Percentiles rank a stretch among this genome's conserved stretches.
phyloP scores from a whole-genome alignment of 2,329 filamentous ascomycete species.

The Cytospora piceicola region DNA sequence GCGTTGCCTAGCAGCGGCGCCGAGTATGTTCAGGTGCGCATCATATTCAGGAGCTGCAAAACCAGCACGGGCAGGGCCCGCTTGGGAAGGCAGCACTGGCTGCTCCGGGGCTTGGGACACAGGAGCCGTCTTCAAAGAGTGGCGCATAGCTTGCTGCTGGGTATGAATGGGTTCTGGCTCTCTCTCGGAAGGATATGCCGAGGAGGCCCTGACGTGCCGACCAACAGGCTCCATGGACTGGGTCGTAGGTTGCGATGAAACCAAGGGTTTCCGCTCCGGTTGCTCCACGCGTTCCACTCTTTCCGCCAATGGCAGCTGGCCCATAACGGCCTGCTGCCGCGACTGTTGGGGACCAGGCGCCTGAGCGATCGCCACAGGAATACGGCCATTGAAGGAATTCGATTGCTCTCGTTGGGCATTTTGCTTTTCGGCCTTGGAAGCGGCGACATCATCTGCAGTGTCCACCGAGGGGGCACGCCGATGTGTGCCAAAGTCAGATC shows the following conservation, averaged over 20 bases:
- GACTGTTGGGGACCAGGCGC: slow-evolving; percentile 36
- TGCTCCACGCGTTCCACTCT: slow-evolving; percentile 24
- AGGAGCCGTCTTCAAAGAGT: slow-evolving; percentile 46
- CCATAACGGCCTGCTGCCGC: slow-evolving; percentile 36
- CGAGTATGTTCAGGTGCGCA: slow-evolving; percentile 22
- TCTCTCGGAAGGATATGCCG: slow-evolving; percentile 25
- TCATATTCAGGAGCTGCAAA: slow-evolving; percentile 28
- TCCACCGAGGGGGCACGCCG: slow-evolving; percentile 49
- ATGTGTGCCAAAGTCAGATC: slow-evolving; percentile 53
- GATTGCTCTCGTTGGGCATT: slow-evolving; percentile 35
- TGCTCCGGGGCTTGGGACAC: slow-evolving; percentile 33
- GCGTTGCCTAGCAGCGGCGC: slow-evolving; percentile 40
- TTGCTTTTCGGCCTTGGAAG: slow-evolving; percentile 51
- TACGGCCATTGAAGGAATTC: slow-evolving; percentile 36
- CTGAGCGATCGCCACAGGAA: slow-evolving; percentile 41
- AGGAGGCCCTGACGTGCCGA: slow-evolving; percentile 25
- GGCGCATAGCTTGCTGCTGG: slow-evolving; percentile 42
- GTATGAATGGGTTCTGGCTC: slow-evolving; percentile 28
- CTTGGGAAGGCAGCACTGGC: slow-evolving; percentile 37
- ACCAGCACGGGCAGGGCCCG: slow-evolving; percentile 38
- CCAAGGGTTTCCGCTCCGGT: slow-evolving; percentile 25
- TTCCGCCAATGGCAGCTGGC: slow-evolving; percentile 29
- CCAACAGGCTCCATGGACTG: slow-evolving; percentile 21
- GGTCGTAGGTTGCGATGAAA: slow-evolving; percentile 25
- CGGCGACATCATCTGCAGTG: slow-evolving; percentile 48